Conservation (phyloP, 495 filamentous ascomycete species). For the Peziza echinospora region DNA sequence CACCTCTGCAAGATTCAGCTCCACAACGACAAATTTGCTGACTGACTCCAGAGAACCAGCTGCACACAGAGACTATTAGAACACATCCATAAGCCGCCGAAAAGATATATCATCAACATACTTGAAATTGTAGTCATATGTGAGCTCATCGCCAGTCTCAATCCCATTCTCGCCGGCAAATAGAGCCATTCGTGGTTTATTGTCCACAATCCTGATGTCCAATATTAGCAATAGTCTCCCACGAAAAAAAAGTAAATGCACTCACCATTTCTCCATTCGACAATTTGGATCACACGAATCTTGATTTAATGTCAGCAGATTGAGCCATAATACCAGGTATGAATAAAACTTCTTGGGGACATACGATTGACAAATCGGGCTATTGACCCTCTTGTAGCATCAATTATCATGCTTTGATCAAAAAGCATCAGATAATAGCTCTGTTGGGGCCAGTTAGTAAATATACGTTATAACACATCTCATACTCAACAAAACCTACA, state of each 20-base stretch:
- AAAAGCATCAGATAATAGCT: conserved; percentile 99
- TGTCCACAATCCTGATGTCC: conserved; percentile 73
- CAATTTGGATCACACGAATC: conserved; percentile 94
- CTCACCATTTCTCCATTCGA: conserved; percentile 89
- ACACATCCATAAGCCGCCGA: conserved; percentile 2
- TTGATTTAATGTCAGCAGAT: conserved; percentile 7
- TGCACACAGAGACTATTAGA: conserved; percentile 1
- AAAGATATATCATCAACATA: conserved; percentile 34
- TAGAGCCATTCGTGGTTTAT: conserved; percentile 87
- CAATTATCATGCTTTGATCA: conserved; percentile 96
- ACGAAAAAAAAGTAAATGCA: not conserved
- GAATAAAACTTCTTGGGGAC: conserved; percentile 2
- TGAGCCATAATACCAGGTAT: no score
- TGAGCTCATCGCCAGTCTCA: conserved; percentile 84
- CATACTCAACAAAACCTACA: no score
- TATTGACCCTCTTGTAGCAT: conserved; percentile 85
- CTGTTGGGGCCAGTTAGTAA: no score
- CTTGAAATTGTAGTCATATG: conserved; percentile 99
- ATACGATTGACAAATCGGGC: conserved; percentile 82
- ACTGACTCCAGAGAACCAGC: conserved; percentile 20
- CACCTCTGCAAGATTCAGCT: conserved; percentile 49
- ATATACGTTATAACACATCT: no score
- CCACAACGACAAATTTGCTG: conserved; percentile 62
- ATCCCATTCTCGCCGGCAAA: conserved; percentile 81
- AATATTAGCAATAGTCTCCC: conserved; percentile 1